Percentiles rank a stretch among this genome's conserved stretches.
These are phyloP conservation scores for Pythium brachiatum DNA, from an alignment of 352 stramenopile species.

Conservation along the genomic window DNA sequence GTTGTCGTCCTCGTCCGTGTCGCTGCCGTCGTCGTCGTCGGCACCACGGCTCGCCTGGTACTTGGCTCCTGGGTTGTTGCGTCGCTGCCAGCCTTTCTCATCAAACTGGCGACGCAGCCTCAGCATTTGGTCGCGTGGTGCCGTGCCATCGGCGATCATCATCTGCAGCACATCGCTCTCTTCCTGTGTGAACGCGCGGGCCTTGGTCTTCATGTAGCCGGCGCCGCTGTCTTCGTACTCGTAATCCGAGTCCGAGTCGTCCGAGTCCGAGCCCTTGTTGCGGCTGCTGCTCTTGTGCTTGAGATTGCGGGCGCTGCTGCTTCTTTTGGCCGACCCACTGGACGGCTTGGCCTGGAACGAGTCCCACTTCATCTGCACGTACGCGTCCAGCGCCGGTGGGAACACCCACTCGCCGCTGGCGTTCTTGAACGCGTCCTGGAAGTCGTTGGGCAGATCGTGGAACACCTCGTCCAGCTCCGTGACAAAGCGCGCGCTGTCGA, in stretches of 20 bases:
- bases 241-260: conserved; percentile 63
- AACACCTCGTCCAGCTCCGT: conserved; percentile 67
- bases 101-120: conserved; percentile 61
- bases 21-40: conserved; percentile 35
- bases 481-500: conserved; percentile 66
- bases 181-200: conserved; percentile 54
- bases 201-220: conserved; percentile 59
- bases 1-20: conserved; percentile 50
- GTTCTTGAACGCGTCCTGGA: conserved; percentile 51
- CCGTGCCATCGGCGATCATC: conserved; percentile 79
- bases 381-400: conserved; percentile 57
- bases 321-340: conserved; percentile 19
- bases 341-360: conserved; percentile 50
- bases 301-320: conserved; percentile 9
- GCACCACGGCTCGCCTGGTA: conserved; percentile 4
- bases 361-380: conserved; percentile 79
- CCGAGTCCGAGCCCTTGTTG: conserved; percentile 35
- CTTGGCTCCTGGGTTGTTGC: conserved; percentile 35
- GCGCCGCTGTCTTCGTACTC: conserved; percentile 44
- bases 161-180: conserved; percentile 72
- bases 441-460: conserved; percentile 51
- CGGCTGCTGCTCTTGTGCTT: conserved; percentile 4
- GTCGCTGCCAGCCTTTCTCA: conserved; percentile 58
- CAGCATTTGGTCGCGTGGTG: conserved; percentile 64
- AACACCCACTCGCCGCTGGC: conserved; percentile 52